Evolutionary conservation across 805 yeast species (phyloP), one percentile per base, ranked within the genome.

Genomic region (Candida alai): DNA sequence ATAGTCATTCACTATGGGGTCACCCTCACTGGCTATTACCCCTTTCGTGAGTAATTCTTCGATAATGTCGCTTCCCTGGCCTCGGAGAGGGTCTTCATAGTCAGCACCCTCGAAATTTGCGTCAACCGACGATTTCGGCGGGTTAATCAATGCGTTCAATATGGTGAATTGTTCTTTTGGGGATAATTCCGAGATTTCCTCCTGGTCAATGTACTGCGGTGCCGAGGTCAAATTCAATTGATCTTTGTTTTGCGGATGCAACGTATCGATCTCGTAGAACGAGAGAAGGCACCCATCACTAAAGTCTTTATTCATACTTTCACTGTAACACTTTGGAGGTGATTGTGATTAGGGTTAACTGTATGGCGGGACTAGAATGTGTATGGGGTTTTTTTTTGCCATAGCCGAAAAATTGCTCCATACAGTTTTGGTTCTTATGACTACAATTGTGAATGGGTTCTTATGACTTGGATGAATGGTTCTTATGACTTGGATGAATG

Each of bases 31-130:
- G 4, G 41, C 23, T 6, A 64, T 47, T 15, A 53, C 43, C 19
- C 54, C 51, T 17, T 47, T 40, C 1, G 41, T 29, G n/a, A 56
- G 31, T 33, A 65, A 50, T 5, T 45, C 47, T 11, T 47, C 39
- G 10, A 56, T 48, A 17, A 65, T 48, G 33, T 62, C 53, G 9
- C 55, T 47, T 1, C 61, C 60, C 9, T 37, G 42, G 5, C 63
- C 60, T 11, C 51, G 35, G 37, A 65, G 45, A 2, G 70, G 69
- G 36, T 65, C 71, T 18, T 52, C 51, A 16, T 44, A 24, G 34
- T 60, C 65, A 12, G 47, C 39, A 26, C 35, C 40, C 18, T 28
- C 20, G 7, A n/a, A 15, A 25, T 30, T 34, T 3, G 35, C 27
- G 12, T 40, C 37, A 4, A n/a, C n/a, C n/a, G n/a, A n/a, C n/a